These are phyloP conservation scores for Acanthamoeba castellanii DNA, from an alignment of 208 protist genomes.

Conservation along the genomic window DNA sequence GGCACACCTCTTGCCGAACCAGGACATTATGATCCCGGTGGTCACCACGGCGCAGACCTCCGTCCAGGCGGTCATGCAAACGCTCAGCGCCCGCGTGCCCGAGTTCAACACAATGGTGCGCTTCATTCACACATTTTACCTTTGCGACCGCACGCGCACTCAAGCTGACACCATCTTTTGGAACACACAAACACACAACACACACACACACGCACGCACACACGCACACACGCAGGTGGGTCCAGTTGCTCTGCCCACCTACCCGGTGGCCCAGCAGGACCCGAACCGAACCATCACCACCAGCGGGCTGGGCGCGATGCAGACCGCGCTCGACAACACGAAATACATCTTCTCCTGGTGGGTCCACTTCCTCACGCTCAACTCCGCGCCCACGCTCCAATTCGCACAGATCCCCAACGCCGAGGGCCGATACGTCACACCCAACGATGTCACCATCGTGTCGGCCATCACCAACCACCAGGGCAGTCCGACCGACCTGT, in stretches of 20 bases:
- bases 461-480: background rate
- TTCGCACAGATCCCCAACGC: background rate
- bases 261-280: background rate
- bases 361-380: conserved; percentile 22
- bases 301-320: background rate
- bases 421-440: background rate
- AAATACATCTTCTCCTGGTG: background rate
- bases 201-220: too few relatives aligned
- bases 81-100: background rate
- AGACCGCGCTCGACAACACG: background rate
- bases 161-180: background rate
- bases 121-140: background rate
- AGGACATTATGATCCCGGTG: background rate
- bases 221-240: background rate
- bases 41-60: conserved; percentile 4
- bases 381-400: background rate
- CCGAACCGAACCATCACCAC: background rate
- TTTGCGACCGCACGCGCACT: background rate
- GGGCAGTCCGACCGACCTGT: background rate
- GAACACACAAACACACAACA: background rate
- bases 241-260: background rate
- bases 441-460: background rate
- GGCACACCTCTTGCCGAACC: background rate
- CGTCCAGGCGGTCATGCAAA: background rate
- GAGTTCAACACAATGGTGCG: background rate